Evolutionary conservation across 257 asterid genomes (phyloP), one percentile per base, ranked within the genome.

Genomic region (Gardenia jasminoides): DNA sequence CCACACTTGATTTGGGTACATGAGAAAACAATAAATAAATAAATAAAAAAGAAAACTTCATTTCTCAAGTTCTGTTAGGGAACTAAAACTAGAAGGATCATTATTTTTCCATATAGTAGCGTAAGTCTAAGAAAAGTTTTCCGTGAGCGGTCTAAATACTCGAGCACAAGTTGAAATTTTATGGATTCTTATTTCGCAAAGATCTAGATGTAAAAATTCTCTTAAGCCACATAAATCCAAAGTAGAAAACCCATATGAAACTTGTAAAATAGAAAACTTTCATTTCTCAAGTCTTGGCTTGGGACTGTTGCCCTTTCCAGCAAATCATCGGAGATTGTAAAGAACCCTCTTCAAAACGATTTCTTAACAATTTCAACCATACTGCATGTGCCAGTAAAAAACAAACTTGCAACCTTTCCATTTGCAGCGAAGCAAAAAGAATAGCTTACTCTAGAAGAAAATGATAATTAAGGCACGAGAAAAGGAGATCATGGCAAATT

Each of bases 401-500:
- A 50, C 13, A 41, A 41, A 12, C n/a, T 75, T 61, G 39, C 79
- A 61, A n/a, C n/a, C n/a, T n/a, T n/a, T n/a, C n/a, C n/a, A n/a
- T 41, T 75, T 61, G 39, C 79, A 61, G 58, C 31, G 26, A 76
- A 24, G 61, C 31, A 59, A 58, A 58, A 58, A 58, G 12, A 58
- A 58, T 58, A 58, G 30, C 64, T 56, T 56, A 56, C 2, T 56
- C 64, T 16, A 22, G 70, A 75, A 56, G 67, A 58, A 56, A 15
- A 58, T 22, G 56, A 3, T 3, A 22, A 41, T 17, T 15, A 11
- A 41, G 17, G 30, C 50, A 9, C 16, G 16, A 36, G 39, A 70
- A 65, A 39, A 36, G 13, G 54, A 28, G 59, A 6, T 19, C n/a
- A 54, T 54, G 61, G 9, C 4, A 64, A 75, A 47, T 47, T 39